Evolutionary conservation across 2,329 filamentous ascomycete species (phyloP).

Genomic region (Aspergillus versicolor): DNA sequence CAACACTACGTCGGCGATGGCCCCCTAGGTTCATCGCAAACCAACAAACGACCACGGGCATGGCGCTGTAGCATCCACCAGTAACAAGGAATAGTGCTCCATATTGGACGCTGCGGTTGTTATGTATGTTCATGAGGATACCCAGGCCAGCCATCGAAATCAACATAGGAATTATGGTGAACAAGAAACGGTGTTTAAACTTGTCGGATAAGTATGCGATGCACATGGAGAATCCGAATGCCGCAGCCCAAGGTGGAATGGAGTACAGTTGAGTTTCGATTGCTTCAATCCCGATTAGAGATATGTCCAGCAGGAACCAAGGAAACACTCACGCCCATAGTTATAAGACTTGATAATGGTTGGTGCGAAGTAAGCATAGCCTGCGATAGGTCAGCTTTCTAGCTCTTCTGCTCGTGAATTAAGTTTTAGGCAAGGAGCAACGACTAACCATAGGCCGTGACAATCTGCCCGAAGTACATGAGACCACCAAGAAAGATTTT

Average conservation of each 20-base stretch:
- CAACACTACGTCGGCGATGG: constrained; percentile 68
- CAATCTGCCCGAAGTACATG: constrained; percentile 79
- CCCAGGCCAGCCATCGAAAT: constrained; percentile 72
- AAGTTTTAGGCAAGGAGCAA: background rate
- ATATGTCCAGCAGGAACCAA: background rate
- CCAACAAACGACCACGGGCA: constrained; percentile 85
- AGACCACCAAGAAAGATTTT: constrained; percentile 72
- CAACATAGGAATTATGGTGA: constrained; percentile 66
- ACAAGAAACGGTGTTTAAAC: constrained; percentile 70
- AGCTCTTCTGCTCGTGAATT: background rate
- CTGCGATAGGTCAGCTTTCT: constrained; percentile 24
- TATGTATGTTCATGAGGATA: constrained; percentile 70
- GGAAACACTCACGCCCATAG: constrained; percentile 48
- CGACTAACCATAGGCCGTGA: constrained; percentile 64
- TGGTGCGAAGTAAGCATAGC: constrained; percentile 74
- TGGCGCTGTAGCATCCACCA: constrained; percentile 78
- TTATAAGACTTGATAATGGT: constrained; percentile 68
- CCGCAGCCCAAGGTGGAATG: constrained; percentile 64
- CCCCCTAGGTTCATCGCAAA: constrained; percentile 77
- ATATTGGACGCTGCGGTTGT: constrained; percentile 66
- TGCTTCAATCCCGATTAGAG: constrained; percentile 22
- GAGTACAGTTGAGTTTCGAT: constrained; percentile 54
- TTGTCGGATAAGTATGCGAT: constrained; percentile 72
- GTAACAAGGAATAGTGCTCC: constrained; percentile 78
- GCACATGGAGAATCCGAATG: constrained; percentile 76